These are phyloP conservation scores for Elaeis guineensis DNA, from an alignment of 176 grass and related monocot species.

Conservation along the genomic window DNA sequence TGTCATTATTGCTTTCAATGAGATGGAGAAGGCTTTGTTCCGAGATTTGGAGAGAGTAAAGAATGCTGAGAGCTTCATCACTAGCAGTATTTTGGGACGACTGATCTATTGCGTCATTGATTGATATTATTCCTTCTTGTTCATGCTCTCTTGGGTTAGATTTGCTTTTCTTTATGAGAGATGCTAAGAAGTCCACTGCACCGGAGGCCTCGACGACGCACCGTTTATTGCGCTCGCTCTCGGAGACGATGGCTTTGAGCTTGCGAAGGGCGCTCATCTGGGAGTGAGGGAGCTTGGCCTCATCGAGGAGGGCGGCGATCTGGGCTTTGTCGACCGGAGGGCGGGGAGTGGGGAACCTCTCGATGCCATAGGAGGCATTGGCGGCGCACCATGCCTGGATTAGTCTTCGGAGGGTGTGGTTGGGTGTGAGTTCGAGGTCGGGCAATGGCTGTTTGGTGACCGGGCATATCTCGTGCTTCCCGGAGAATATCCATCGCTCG, in stretches of 20 bases:
- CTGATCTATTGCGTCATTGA: too few relatives aligned
- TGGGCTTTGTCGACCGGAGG: constrained; percentile 8
- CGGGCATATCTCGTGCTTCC: constrained; percentile 35
- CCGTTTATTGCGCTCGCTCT: constrained; percentile 26
- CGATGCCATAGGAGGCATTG: constrained; percentile 28
- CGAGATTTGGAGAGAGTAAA: constrained; percentile 54
- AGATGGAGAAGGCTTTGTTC: constrained; percentile 36
- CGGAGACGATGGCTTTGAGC: constrained; percentile 8
- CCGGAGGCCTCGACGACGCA: constrained; percentile 32
- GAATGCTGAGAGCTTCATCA: constrained; percentile 58
- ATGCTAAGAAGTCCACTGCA: constrained; percentile 18
- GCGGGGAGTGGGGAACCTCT: constrained; percentile 30
- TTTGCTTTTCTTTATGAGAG: constrained; percentile 4
- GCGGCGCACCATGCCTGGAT: constrained; percentile 69
- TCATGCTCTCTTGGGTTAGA: neutral
- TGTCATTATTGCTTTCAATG: constrained; percentile 25
- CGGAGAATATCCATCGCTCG: constrained; percentile 52
- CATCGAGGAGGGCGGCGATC: constrained; percentile 21
- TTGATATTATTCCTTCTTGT: too few relatives aligned
- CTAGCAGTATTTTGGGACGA: neutral
- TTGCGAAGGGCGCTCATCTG: constrained; percentile 16
- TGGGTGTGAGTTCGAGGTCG: constrained; percentile 59
- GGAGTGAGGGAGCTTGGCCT: neutral
- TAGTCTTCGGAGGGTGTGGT: constrained; percentile 90
- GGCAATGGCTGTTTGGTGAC: constrained; percentile 50